These are phyloP conservation scores for Ceratobasidium sp. DNA, from an alignment of 1,284 basidiomycete species.

Conservation along the genomic window DNA sequence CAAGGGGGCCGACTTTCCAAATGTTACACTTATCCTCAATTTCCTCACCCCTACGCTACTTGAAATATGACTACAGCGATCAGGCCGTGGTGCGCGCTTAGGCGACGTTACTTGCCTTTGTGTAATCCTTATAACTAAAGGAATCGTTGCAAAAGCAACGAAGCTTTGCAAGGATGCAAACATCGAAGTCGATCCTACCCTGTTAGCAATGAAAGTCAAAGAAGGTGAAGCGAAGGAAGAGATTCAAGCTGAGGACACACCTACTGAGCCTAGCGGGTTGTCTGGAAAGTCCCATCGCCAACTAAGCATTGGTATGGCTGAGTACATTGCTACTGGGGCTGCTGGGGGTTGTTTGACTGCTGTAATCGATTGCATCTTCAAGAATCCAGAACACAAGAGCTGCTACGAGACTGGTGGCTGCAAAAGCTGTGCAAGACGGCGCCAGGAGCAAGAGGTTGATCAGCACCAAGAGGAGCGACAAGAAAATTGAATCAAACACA, in stretches of 20 bases:
- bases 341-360: not conserved
- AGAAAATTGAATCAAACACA: no score
- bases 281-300: no score
- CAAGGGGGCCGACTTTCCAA: not conserved
- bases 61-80: not conserved
- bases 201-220: not conserved
- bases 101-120: not conserved
- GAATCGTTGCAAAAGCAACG: not conserved
- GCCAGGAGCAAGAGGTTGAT: not conserved
- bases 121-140: not conserved
- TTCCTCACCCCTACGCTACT: not conserved
- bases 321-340: constrained; percentile 8
- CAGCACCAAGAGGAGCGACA: not conserved
- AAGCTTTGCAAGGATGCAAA: not conserved
- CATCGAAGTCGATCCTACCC: not conserved
- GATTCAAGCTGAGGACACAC: not conserved
- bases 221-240: not conserved
- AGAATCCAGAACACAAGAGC: not conserved
- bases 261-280: no score
- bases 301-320: no score
- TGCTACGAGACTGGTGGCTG: not conserved
- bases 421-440: not conserved
- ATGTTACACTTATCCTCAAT: not conserved
- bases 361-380: not conserved
- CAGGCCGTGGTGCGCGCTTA: not conserved